A percentile compares a stretch with the other conserved stretches of the same genome.
Evolutionary conservation across 2,329 filamentous ascomycete species (phyloP).

Genomic region (Orbilia brochopaga): DNA sequence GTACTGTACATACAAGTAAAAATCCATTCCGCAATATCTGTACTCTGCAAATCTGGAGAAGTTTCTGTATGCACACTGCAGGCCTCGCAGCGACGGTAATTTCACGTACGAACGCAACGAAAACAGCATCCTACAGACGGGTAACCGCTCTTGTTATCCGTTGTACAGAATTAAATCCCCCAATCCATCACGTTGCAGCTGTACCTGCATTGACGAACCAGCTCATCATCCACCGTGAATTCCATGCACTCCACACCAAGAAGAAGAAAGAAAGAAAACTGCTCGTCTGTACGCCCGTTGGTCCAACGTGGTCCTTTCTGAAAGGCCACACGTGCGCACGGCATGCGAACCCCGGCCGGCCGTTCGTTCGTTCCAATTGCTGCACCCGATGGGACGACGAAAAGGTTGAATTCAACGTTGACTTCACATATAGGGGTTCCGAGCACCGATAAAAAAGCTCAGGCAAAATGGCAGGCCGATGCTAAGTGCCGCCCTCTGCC

Average conservation of each 20-base stretch:
- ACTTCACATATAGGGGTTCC: too few species aligned
- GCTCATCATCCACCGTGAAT: slow-evolving; percentile 30
- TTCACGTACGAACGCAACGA: not conserved
- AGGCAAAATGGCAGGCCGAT: not conserved
- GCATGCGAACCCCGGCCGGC: not conserved
- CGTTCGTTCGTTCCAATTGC: slow-evolving; percentile 1
- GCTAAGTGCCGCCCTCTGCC: slow-evolving; percentile 3
- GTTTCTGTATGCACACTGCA: not conserved
- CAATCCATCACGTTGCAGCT: not conserved
- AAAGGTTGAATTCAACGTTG: too few species aligned
- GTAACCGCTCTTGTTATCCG: slow-evolving; percentile 4
- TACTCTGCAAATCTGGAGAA: too few species aligned
- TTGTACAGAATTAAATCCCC: too few species aligned
- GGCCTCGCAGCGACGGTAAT: not conserved
- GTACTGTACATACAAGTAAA: too few species aligned
- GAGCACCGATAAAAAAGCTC: not conserved
- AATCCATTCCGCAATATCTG: too few species aligned
- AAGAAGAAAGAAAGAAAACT: not conserved
- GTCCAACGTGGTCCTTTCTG: slow-evolving; percentile 40
- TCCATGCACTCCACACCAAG: too few species aligned
- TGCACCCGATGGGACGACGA: not conserved
- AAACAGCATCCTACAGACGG: not conserved
- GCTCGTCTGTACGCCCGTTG: not conserved
- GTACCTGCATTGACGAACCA: slow-evolving; percentile 44
- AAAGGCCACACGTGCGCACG: slow-evolving; percentile 29